These are phyloP conservation scores for Euclidium syriacum DNA, from an alignment of 345 rosid species.

Conservation along the genomic window DNA sequence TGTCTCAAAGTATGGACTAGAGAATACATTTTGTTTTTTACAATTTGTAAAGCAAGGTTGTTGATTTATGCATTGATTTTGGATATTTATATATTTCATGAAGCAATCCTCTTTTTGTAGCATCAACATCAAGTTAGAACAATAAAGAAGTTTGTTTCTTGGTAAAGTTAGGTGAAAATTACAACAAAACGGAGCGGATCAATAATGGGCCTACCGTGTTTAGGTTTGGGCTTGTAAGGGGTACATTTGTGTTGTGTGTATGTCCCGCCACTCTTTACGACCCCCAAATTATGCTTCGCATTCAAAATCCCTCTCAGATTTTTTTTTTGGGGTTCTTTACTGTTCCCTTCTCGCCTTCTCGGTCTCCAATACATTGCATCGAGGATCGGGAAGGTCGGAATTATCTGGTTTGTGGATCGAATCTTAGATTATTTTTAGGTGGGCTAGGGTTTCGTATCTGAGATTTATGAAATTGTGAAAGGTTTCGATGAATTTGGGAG, in stretches of 20 bases:
- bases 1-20: not conserved
- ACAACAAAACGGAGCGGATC: not conserved
- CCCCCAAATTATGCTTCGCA: not conserved
- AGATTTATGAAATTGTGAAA: not conserved
- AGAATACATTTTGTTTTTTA: not conserved
- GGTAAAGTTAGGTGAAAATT: too few relatives aligned
- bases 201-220: not conserved
- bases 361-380: not conserved
- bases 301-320: not conserved
- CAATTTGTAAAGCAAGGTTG: not conserved
- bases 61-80: not conserved
- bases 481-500: slow-evolving; percentile 32
- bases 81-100: not conserved
- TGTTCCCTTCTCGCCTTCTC: not conserved
- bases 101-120: not conserved
- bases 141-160: too few relatives aligned
- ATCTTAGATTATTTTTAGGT: not conserved
- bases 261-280: slow-evolving; percentile 12
- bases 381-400: not conserved
- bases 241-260: not conserved
- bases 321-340: too few relatives aligned
- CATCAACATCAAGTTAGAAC: too few relatives aligned
- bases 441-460: not conserved
- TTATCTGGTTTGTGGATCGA: not conserved
- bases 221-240: not conserved